Conservation (phyloP, 2,329 filamentous ascomycete species). For the Colletotrichum truncatum region DNA sequence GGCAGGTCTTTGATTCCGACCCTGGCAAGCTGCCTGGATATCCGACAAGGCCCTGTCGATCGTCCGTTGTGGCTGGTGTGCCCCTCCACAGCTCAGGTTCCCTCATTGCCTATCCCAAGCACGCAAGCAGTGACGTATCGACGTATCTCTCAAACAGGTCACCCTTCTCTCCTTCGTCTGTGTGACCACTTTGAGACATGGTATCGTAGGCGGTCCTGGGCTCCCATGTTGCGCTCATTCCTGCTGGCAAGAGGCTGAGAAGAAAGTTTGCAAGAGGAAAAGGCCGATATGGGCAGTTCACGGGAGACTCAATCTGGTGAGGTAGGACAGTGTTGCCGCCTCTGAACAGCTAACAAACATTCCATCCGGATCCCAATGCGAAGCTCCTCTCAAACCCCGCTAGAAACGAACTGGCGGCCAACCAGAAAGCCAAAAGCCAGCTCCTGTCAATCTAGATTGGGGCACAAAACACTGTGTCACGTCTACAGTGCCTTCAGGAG, state of each 20-base stretch:
- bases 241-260: not conserved
- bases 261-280: not conserved
- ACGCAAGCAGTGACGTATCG: conserved; percentile 28
- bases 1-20: conserved; percentile 1
- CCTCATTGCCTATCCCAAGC: conserved; percentile 20
- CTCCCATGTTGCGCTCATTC: not conserved
- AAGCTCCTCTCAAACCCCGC: not conserved
- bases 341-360: conserved; percentile 26
- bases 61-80: conserved; percentile 17
- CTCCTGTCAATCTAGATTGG: conserved; percentile 13
- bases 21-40: too few species aligned
- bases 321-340: not conserved
- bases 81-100: not conserved
- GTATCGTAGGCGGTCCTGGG: not conserved
- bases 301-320: not conserved
- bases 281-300: not conserved
- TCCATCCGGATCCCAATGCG: not conserved
- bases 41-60: conserved; percentile 5
- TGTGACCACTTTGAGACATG: not conserved
- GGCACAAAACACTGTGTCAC: not conserved
- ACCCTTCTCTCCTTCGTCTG: not conserved
- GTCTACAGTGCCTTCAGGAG: not conserved
- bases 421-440: not conserved
- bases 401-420: not conserved
- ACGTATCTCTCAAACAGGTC: not conserved